Evolutionary conservation across 257 asterid species (phyloP).

Genomic region (Solanum pimpinellifolium): DNA sequence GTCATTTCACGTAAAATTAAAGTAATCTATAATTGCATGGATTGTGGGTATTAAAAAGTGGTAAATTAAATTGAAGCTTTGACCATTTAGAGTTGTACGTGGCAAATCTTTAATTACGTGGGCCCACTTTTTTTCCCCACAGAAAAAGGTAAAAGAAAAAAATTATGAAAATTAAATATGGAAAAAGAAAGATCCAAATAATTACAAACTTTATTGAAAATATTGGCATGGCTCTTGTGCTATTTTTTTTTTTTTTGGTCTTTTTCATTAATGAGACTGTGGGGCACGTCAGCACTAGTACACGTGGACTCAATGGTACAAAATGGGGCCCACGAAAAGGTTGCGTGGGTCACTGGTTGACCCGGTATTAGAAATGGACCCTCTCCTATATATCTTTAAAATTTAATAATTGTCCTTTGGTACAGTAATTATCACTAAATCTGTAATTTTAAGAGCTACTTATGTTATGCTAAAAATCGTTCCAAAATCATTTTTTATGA

Average conservation of each 20-base stretch:
- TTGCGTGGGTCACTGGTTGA: constrained; percentile 1
- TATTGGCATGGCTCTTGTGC: constrained; percentile 48
- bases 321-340: not conserved
- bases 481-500: not conserved
- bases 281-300: constrained; percentile 18
- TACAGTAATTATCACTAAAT: not conserved
- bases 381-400: not conserved
- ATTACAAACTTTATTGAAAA: constrained; percentile 18
- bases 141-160: not conserved
- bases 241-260: constrained; percentile 17
- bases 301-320: constrained; percentile 25
- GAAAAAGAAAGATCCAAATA: not conserved
- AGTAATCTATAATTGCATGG: constrained; percentile 22
- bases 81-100: constrained; percentile 26
- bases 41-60: constrained; percentile 1
- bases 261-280: constrained; percentile 29
- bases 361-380: not conserved
- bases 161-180: not conserved
- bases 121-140: constrained; percentile 12
- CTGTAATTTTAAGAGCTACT: not conserved
- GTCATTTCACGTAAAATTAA: constrained; percentile 11
- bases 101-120: constrained; percentile 1
- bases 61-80: constrained; percentile 6
- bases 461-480: not conserved
- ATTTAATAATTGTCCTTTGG: not conserved